phyloP scores from a whole-genome alignment of 176 grass and related monocot genomes.

The Aechmea fasciata region DNA sequence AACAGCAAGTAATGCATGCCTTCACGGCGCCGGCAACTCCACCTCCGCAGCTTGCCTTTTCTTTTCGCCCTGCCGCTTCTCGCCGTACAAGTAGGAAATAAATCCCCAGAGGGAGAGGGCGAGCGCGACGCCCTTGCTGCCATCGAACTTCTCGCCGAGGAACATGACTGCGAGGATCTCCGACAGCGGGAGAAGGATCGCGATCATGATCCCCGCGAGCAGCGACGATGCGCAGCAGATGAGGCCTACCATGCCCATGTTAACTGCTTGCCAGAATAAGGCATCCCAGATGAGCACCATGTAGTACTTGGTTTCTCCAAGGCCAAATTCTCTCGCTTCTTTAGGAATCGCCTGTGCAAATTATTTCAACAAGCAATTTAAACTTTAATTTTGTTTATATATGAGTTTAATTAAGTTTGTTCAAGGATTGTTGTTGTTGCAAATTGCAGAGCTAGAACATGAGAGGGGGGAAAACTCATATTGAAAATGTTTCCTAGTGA shows the following conservation, averaged over 20 bases:
- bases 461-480: too few relatives aligned
- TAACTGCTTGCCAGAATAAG: constrained; percentile 50
- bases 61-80: constrained; percentile 40
- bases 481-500: too few relatives aligned
- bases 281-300: constrained; percentile 41
- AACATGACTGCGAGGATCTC: constrained; percentile 54
- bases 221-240: constrained; percentile 50
- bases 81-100: constrained; percentile 59
- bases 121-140: constrained; percentile 42
- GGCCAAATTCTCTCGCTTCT: constrained; percentile 49
- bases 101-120: constrained; percentile 66
- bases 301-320: constrained; percentile 53
- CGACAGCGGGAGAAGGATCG: constrained; percentile 41
- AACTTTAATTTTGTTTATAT: not conserved
- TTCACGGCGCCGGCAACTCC: not conserved
- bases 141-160: constrained; percentile 69
- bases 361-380: not conserved
- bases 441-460: too few relatives aligned
- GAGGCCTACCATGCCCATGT: constrained; percentile 53
- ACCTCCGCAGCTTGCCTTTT: constrained; percentile 8
- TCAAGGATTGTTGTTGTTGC: too few relatives aligned
- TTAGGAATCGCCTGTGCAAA: constrained; percentile 22
- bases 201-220: constrained; percentile 57
- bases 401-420: too few relatives aligned
- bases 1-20: too few relatives aligned